Percentiles rank a stretch among this genome's conserved stretches.
Evolutionary conservation across 768 basidiomycete genomes (phyloP).

Genomic region (Lentinula lateritia): DNA sequence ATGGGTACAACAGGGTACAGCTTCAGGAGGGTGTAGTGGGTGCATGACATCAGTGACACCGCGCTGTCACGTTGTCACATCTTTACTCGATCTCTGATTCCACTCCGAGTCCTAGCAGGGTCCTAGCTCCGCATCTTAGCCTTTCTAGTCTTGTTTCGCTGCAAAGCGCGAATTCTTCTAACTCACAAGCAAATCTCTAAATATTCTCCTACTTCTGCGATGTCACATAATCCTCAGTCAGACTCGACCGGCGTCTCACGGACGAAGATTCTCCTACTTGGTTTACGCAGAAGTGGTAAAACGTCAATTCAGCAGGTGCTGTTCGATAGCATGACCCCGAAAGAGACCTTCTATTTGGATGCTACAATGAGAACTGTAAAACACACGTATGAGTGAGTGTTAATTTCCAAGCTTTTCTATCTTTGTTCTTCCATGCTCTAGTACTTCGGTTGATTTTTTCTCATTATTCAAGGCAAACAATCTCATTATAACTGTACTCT

Average conservation of each 20-base stretch:
- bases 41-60: not conserved
- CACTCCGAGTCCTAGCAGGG: not conserved
- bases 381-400: conserved; percentile 73
- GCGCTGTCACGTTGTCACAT: not conserved
- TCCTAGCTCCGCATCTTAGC: not conserved
- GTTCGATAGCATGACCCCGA: conserved; percentile 79
- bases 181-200: not conserved
- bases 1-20: too few species aligned
- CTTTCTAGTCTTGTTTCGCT: too few species aligned
- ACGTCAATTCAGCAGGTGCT: conserved; percentile 87
- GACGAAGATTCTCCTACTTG: conserved; percentile 70
- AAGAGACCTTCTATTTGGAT: conserved; percentile 88
- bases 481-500: conserved; percentile 10
- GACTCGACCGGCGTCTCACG: conserved; percentile 32
- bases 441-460: not conserved
- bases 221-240: not conserved
- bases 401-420: not conserved
- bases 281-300: conserved; percentile 85
- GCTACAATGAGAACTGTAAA: conserved; percentile 75
- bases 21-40: too few species aligned
- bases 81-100: not conserved
- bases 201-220: not conserved
- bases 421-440: not conserved
- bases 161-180: too few species aligned
- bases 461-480: not conserved